Percentiles rank a stretch among this genome's conserved stretches.
phyloP scores from a whole-genome alignment of 2,329 filamentous ascomycete genomes.

The Tolypocladium inflatum region DNA sequence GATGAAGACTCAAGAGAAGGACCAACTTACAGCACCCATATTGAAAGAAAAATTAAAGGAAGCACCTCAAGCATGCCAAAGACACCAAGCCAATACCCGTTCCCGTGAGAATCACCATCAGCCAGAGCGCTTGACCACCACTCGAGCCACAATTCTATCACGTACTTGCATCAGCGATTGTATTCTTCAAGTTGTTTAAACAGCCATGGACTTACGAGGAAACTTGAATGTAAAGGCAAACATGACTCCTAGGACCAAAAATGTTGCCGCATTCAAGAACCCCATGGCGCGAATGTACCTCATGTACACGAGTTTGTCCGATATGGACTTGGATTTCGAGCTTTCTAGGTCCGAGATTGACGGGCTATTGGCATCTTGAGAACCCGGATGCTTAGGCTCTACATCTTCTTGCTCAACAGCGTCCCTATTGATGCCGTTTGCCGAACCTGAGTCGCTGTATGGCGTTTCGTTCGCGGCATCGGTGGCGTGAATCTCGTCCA shows the following conservation, averaged over 20 bases:
- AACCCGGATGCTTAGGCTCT: background rate
- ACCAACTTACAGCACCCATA: background rate
- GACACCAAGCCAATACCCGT: background rate
- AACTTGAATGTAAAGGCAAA: background rate
- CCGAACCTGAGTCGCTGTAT: background rate
- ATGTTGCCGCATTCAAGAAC: background rate
- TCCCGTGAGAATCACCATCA: background rate
- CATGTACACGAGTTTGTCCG: background rate
- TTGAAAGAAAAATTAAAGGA: background rate
- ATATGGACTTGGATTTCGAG: background rate
- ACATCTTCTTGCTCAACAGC: background rate
- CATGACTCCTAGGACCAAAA: background rate
- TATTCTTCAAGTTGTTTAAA: too few species aligned
- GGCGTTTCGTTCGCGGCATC: too few species aligned
- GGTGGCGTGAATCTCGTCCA: background rate
- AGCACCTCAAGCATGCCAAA: background rate
- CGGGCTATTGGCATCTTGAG: background rate
- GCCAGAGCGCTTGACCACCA: background rate
- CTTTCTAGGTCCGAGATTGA: background rate
- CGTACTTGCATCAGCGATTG: too few species aligned
- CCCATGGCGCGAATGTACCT: background rate
- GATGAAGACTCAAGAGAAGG: too few species aligned
- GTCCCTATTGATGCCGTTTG: background rate
- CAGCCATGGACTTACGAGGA: background rate
- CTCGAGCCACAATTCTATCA: background rate